Base-by-base conservation (phyloP, 257 asterid genomes). In the Coffea canephora region DNA sequence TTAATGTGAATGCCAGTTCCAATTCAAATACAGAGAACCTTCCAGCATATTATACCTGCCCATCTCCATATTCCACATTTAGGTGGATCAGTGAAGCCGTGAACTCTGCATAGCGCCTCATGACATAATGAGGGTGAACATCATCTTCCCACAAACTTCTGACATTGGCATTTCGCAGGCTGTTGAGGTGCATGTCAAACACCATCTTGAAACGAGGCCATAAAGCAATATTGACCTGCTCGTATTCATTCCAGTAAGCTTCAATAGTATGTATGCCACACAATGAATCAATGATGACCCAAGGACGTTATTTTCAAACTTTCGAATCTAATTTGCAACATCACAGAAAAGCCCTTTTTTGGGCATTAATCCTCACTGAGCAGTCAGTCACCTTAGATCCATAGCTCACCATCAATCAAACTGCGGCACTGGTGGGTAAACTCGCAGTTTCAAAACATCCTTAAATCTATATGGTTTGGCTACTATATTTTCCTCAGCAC, bases 121-220 rank as follows among this genome's bases (percentile, higher is more conserved):
- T 92, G 84, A 96, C 98, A 84, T 94, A 96, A 89, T 96, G 98
- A 76, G 97, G 98, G 87, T 86, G 99, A 57, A 96, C 97, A 87
- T 96, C 98, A 90, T 94, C 97, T 87, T 96, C 98, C 99, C 98
- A 96, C 88, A 96, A 85, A 78, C 86, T 89, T 82, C 88, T 88
- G 77, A 96, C 81, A 88, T 86, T 90, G 82, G 97, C 99, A 83
- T 90, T 96, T 71, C 97, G 93, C 78, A 96, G 82, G 84, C 99
- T 96, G 87, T 85, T 88, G 89, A 96, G 93, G 79, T 96, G 99
- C 99, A 92, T 90, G 88, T 96, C 98, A 83, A 96, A 93, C 55
- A 94, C 99, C 95, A 96, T 90, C 92, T 96, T 96, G 90, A 96
- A 96, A 73, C 98, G 97, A 50, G 99, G 99, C 98, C 99, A 96